These are phyloP conservation scores for Scutellaria galericulata DNA, from an alignment of 257 asterid genomes.

Conservation along the genomic window DNA sequence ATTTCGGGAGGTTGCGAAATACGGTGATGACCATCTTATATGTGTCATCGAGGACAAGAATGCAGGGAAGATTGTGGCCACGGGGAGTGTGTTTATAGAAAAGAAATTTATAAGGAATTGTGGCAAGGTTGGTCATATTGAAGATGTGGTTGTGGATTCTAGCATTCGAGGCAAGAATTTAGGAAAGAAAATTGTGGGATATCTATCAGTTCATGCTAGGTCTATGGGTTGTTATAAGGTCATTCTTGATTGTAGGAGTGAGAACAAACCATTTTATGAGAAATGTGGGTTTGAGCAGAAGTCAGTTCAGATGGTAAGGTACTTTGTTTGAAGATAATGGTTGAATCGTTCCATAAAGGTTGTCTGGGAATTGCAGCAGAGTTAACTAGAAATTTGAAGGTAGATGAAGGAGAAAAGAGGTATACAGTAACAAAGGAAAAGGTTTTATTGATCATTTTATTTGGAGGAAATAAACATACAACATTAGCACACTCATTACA, in stretches of 20 bases:
- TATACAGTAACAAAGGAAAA: neutral
- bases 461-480: slow-evolving; percentile 26
- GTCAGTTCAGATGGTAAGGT: slow-evolving; percentile 68
- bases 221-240: slow-evolving; percentile 81
- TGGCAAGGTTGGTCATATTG: slow-evolving; percentile 78
- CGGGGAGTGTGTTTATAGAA: no score
- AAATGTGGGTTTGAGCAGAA: slow-evolving; percentile 83
- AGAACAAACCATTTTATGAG: slow-evolving; percentile 71
- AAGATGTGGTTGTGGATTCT: slow-evolving; percentile 92
- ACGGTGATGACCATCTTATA: no score
- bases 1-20: slow-evolving; percentile 51
- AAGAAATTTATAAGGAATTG: no score
- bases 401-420: no score
- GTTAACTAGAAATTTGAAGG: no score
- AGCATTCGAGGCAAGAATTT: slow-evolving; percentile 66
- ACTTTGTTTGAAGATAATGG: slow-evolving; percentile 33
- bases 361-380: no score
- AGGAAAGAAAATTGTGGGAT: slow-evolving; percentile 73
- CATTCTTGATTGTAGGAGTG: slow-evolving; percentile 79
- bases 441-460: slow-evolving; percentile 42
- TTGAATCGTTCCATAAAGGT: no score
- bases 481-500: neutral
- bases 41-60: no score
- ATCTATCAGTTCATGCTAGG: slow-evolving; percentile 68
- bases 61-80: no score